phyloP scores from a whole-genome alignment of 2,329 filamentous ascomycete genomes.

The Bipolaris gigantea region DNA sequence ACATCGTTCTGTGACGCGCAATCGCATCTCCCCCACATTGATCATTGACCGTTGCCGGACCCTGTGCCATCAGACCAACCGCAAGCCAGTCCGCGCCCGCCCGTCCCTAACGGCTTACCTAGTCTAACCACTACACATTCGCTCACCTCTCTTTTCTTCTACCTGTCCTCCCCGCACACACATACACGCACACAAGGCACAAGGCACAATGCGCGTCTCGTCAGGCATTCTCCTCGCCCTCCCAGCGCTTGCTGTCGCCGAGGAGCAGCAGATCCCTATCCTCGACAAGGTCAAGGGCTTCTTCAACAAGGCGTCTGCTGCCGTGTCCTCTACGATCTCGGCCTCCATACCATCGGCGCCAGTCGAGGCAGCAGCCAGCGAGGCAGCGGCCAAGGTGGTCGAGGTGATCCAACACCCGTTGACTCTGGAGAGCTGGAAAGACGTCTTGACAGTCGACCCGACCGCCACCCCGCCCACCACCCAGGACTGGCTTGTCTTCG shows the following conservation, averaged over 20 bases:
- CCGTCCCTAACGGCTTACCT: neutral
- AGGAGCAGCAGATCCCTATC: constrained; percentile 64
- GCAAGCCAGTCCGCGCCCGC: constrained; percentile 5
- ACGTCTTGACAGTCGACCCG: constrained; percentile 64
- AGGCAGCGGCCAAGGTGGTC: constrained; percentile 57
- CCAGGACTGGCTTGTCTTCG: constrained; percentile 75
- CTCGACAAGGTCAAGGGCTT: constrained; percentile 62
- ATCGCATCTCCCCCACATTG: constrained; percentile 24
- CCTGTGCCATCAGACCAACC: constrained; percentile 22
- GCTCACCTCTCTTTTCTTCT: constrained; percentile 9
- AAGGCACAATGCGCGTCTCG: constrained; percentile 54
- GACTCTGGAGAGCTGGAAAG: constrained; percentile 71
- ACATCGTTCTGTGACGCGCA: constrained; percentile 12
- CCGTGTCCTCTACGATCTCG: constrained; percentile 57
- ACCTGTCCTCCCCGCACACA: neutral
- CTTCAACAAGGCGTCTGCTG: constrained; percentile 58
- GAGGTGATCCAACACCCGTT: constrained; percentile 59
- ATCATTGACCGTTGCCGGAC: constrained; percentile 16
- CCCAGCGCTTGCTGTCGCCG: constrained; percentile 54
- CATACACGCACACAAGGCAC: too few species aligned
- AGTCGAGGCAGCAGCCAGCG: constrained; percentile 54
- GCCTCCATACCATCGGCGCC: constrained; percentile 37
- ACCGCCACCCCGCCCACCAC: constrained; percentile 60
- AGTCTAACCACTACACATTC: constrained; percentile 5
- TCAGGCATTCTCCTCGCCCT: constrained; percentile 55